Conservation (phyloP, 495 filamentous ascomycete species). For the Penicillium manginii region DNA sequence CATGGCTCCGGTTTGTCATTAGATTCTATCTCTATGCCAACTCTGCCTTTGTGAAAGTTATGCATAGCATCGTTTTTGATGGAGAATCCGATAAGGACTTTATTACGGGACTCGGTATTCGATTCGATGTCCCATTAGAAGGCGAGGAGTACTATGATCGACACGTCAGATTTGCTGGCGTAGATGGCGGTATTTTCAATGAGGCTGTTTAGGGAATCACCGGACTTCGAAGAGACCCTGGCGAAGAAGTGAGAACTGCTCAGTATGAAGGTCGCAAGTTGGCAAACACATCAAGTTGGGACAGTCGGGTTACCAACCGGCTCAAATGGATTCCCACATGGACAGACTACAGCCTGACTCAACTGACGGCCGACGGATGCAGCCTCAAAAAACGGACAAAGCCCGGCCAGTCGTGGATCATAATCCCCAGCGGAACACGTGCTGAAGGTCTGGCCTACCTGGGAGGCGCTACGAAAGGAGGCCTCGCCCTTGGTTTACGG, state of each 20-base stretch:
- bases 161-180: constrained; percentile 42
- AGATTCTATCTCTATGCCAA: constrained; percentile 50
- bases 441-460: constrained; percentile 51
- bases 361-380: constrained; percentile 55
- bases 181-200: constrained; percentile 37
- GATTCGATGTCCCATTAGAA: constrained; percentile 39
- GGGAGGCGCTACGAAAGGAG: constrained; percentile 48
- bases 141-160: constrained; percentile 41
- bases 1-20: constrained; percentile 44
- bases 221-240: constrained; percentile 40
- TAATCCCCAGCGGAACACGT: constrained; percentile 49
- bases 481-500: constrained; percentile 49
- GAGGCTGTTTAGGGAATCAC: constrained; percentile 49
- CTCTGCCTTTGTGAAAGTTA: constrained; percentile 38
- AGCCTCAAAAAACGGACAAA: constrained; percentile 56
- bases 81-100: constrained; percentile 37
- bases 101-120: constrained; percentile 40
- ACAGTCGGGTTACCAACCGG: constrained; percentile 15
- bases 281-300: constrained; percentile 39
- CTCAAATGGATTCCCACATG: constrained; percentile 44
- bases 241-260: constrained; percentile 22
- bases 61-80: constrained; percentile 46
- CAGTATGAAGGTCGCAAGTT: constrained; percentile 17
- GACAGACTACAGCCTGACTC: constrained; percentile 49
- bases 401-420: constrained; percentile 51